Base-by-base conservation (phyloP, 2,329 filamentous ascomycete species). In the Capronia epimyces region DNA sequence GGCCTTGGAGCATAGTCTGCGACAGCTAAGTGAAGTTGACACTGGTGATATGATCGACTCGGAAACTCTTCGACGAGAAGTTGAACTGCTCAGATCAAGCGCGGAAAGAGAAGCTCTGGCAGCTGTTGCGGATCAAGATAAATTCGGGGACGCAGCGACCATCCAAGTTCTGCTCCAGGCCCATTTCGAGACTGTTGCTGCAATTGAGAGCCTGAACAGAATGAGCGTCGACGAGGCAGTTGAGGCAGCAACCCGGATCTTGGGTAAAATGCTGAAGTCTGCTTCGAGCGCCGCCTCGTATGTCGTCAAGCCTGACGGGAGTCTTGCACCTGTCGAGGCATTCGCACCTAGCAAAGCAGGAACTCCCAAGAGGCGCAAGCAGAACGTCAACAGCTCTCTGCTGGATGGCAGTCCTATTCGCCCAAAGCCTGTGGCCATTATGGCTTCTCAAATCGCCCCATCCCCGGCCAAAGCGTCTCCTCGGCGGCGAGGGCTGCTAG, bases 141-240 rank as follows among this genome's bases (percentile, higher is more conserved):
- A 85, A 70, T 76, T 79, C 21, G 86, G 84, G 10, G 89, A 96
- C 65, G 81, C 84, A 16, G 81, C 80, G 15, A 81, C 87, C 58
- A 77, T 95, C 63, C 90, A 96, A 68, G 80, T 87, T 43, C 77
- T 98, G 48, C 79, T 97, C 9, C 84, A 86, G 46, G 88, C 91
- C 10, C 91, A 97, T 63, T 95, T 98, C 61, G 90, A 96, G 63
- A 91, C 90, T 1, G 80, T 97, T 54, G 76, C 87, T 3, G 88
- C 89, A 0, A 79, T 98, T 47, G 82, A 85, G 48, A 86, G 88
- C 59, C 87, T 93, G 20, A 80, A 91, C 60, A 75, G 80, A 29
- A 89, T 97, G 83, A 84, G 79, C 51, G 88, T 95, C 65, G 81
- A 85, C 27, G 85, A 94, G 55, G 93, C 91, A 1, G 79, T 96